Base-by-base conservation (phyloP, 2,329 filamentous ascomycete genomes). In the Ophiocordyceps robertsii region DNA sequence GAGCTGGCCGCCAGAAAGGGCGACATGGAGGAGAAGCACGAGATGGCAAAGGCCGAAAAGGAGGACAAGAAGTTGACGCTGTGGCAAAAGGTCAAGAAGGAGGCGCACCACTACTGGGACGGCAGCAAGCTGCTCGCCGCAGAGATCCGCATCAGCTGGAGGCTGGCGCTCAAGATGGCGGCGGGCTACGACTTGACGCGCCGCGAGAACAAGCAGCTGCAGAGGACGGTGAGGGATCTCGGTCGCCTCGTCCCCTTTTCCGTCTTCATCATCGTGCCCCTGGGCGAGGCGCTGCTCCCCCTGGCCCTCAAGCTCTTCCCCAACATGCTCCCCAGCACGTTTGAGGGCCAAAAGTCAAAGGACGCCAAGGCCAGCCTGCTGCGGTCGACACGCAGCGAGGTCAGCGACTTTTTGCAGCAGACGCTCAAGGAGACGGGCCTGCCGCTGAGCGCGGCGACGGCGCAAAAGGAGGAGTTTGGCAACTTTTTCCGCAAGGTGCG, bases 401-500 rank as follows among this genome's bases (percentile, higher is more conserved):
- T 98, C 53, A 95, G 88, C 62, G 75, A 70, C 47, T 96, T 98
- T 65, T 70, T 98, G 47, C 82, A 85, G 45, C 78, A 85, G 53
- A 98, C 92, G 0, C 67, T 98, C 44, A 84, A 82, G 52, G 92
- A 98, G 67, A 92, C 86, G n/a, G 92, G 92, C 40, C 70, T 96
- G 40, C 92, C 92, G 1, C 67, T 98, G 50, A 94, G 84, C 43
- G 73, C 79, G 3, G 80, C 83, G 38, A 94, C 83, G 42, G 82
- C 90, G 14, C 88, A 92, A 59, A 89, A 82, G 57, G 88, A 95
- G 52, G 92, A 96, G 61, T 98, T 98, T 54, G 75, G 83, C 46
- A 86, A 90, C 56, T 98, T 98, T 67, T 98, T 98, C 81, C 83
- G 86, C 60, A 98, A 98, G 70, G 77, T 96, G 48, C 75, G 92